A percentile compares a stretch with the other conserved stretches of the same genome.
Conservation (phyloP, 495 filamentous ascomycete species). For the Aspergillus hancockii region DNA sequence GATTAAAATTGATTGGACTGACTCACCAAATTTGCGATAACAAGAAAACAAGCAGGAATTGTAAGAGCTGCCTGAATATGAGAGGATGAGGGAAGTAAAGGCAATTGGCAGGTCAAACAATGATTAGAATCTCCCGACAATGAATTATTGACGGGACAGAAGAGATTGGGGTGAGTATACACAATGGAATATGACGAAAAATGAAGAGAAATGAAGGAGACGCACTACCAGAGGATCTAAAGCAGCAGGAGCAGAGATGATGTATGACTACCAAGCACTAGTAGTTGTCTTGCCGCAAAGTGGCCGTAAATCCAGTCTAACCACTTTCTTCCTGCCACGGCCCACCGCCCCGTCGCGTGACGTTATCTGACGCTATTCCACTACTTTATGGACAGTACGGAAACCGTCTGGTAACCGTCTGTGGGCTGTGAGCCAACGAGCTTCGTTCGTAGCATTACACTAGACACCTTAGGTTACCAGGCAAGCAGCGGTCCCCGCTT, state of each 20-base stretch:
- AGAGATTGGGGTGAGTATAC: background rate
- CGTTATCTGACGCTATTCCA: constrained; percentile 41
- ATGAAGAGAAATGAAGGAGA: constrained; percentile 10
- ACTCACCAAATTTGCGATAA: constrained; percentile 17
- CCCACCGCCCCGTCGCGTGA: constrained; percentile 44
- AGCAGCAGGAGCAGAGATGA: constrained; percentile 35
- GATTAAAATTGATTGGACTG: background rate
- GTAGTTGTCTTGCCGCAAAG: constrained; percentile 11
- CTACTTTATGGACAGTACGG: constrained; percentile 15
- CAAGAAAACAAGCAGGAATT: constrained; percentile 1
- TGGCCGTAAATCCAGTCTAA: constrained; percentile 26
- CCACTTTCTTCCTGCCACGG: constrained; percentile 42
- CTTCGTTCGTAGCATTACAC: constrained; percentile 21
- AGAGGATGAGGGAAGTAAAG: background rate
- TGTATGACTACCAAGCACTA: constrained; percentile 40
- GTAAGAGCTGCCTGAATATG: constrained; percentile 4
- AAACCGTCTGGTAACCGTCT: constrained; percentile 30
- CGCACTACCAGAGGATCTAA: constrained; percentile 13
- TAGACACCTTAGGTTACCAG: too few species aligned
- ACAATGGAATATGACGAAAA: constrained; percentile 1
- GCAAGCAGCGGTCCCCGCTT: too few species aligned
- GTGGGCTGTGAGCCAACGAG: constrained; percentile 26
- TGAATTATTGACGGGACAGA: background rate
- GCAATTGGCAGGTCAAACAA: constrained; percentile 11
- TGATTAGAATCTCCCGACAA: background rate